These are phyloP conservation scores for Nakazawaea molendinolei DNA, from an alignment of 805 yeast species.

Conservation along the genomic window DNA sequence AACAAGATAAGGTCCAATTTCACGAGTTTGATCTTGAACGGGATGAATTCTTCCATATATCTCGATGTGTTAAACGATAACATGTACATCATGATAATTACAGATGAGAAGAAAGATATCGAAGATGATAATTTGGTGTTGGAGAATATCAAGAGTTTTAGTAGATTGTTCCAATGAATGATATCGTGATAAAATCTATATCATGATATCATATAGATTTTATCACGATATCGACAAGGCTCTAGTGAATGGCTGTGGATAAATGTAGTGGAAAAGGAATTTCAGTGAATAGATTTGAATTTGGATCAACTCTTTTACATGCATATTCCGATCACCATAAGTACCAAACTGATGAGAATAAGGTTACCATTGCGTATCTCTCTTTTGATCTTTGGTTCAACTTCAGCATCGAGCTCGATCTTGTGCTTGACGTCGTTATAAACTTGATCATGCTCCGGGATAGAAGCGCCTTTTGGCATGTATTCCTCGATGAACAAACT, in stretches of 20 bases:
- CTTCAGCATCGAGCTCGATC: constrained; percentile 30
- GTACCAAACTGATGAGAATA: neutral
- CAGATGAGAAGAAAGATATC: constrained; percentile 22
- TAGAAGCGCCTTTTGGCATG: constrained; percentile 46
- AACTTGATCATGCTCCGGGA: constrained; percentile 29
- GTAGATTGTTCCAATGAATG: constrained; percentile 24
- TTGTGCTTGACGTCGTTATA: constrained; percentile 37
- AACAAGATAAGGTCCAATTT: constrained; percentile 82
- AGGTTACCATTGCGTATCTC: constrained; percentile 6
- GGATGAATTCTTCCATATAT: constrained; percentile 27
- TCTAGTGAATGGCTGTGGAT: no score
- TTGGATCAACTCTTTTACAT: no score
- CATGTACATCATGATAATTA: constrained; percentile 31
- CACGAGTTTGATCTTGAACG: constrained; percentile 67
- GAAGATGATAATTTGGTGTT: constrained; percentile 27
- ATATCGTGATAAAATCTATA: neutral
- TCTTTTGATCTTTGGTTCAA: constrained; percentile 1
- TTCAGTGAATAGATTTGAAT: no score
- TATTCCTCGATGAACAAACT: constrained; percentile 55
- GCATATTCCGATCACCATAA: constrained; percentile 1
- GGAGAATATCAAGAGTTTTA: constrained; percentile 28
- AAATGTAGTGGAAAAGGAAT: no score
- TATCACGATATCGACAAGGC: no score
- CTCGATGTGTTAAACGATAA: constrained; percentile 28
- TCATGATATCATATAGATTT: neutral